Conservation (phyloP, 1,284 basidiomycete species). For the Rhodotorula sp. region DNA sequence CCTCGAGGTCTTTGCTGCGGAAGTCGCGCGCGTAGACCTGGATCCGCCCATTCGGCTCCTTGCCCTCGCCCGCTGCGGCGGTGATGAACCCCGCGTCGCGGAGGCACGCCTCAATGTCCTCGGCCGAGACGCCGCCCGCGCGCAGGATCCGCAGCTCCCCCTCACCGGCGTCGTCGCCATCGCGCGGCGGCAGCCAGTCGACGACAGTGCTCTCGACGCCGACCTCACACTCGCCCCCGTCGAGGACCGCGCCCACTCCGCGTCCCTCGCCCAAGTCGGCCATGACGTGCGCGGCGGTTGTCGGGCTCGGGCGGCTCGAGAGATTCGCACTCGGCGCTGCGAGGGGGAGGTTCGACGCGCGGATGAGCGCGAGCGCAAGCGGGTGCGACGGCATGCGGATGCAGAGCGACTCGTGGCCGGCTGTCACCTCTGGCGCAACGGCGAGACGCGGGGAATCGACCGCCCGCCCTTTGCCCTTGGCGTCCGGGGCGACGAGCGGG, state of each 20-base stretch:
- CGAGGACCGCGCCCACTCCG: constrained; percentile 76
- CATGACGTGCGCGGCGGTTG: constrained; percentile 81
- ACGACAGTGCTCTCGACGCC: constrained; percentile 96
- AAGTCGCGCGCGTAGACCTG: constrained; percentile 73
- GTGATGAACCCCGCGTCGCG: constrained; percentile 48
- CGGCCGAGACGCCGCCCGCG: constrained; percentile 90
- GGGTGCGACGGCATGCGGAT: constrained; percentile 94
- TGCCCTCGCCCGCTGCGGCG: constrained; percentile 26
- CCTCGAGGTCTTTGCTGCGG: constrained; percentile 63
- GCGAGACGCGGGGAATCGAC: constrained; percentile 1
- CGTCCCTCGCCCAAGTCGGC: constrained; percentile 65
- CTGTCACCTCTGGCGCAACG: constrained; percentile 57
- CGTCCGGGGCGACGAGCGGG: constrained; percentile 57
- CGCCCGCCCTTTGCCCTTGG: constrained; percentile 3
- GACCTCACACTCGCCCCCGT: constrained; percentile 87
- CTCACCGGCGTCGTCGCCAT: constrained; percentile 59
- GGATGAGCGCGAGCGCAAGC: constrained; percentile 86
- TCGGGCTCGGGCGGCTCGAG: constrained; percentile 91
- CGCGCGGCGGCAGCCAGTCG: constrained; percentile 61
- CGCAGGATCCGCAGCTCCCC: constrained; percentile 71
- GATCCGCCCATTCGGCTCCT: constrained; percentile 51
- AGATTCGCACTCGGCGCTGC: constrained; percentile 96
- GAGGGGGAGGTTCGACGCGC: constrained; percentile 70
- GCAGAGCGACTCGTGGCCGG: constrained; percentile 78
- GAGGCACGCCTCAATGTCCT: constrained; percentile 72